Evolutionary conservation across 371 early-diverging fungal genomes (phyloP).

Genomic region (Nematocida sp.): DNA sequence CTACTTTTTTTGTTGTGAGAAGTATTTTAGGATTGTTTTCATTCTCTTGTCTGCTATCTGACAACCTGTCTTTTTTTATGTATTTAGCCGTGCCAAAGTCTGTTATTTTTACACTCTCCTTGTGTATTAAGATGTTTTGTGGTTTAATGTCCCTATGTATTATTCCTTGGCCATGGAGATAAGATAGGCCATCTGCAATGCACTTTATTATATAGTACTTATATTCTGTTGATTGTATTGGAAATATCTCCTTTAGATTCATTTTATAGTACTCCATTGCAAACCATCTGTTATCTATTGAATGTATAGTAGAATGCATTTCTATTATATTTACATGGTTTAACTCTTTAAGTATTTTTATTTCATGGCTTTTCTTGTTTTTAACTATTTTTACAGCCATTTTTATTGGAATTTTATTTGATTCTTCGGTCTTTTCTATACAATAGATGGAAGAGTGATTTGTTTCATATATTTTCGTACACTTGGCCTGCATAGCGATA

Average conservation of each 20-base stretch:
- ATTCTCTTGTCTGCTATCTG: conserved; percentile 54
- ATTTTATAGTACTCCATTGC: conserved; percentile 73
- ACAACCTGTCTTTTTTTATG: conserved; percentile 79
- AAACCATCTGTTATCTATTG: background rate
- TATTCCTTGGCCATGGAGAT: conserved; percentile 83
- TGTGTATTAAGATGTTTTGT: conserved; percentile 85
- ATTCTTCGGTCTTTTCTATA: no score
- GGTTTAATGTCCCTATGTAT: conserved; percentile 98
- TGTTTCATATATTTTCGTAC: background rate
- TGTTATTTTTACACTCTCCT: conserved; percentile 81
- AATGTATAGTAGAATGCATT: background rate
- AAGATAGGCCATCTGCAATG: conserved; percentile 84
- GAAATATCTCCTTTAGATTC: conserved; percentile 87
- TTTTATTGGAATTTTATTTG: background rate
- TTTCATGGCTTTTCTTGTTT: background rate
- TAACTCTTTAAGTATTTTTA: background rate
- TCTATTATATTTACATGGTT: conserved; percentile 1
- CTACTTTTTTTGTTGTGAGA: background rate
- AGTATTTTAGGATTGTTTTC: conserved; percentile 1
- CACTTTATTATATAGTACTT: conserved; percentile 95
- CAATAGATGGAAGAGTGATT: conserved; percentile 2
- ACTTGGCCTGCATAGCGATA: background rate
- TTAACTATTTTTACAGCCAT: background rate
- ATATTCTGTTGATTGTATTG: conserved; percentile 85
- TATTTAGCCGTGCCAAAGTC: conserved; percentile 82